Evolutionary conservation across 495 filamentous ascomycete genomes (phyloP), one percentile per base, ranked within the genome.

Genomic region (Oidiodendron maius): DNA sequence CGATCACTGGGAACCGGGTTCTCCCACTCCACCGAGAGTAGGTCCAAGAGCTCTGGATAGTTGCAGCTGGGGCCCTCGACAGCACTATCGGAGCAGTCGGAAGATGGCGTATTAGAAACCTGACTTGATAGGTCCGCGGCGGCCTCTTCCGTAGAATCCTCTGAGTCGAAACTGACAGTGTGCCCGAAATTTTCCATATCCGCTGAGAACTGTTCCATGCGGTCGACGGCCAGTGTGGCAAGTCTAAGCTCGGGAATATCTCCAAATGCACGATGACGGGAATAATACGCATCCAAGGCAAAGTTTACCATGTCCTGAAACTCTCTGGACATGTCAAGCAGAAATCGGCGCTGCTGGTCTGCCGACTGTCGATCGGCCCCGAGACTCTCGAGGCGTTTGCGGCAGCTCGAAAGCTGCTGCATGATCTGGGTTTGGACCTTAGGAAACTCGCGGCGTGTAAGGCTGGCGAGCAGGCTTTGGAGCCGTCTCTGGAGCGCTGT

Each of bases 241-340:
- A 50, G 39, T 18, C 38, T 28, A 17, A 43, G 44, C 9, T 42
- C 39, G 16, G 32, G 25, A 12, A 17, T 23, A 13, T 50, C 47
- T n/a, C n/a, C n/a, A 28, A 50, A 50, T 17, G 23, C 42, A n/a
- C 44, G 13, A 34, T 50, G 36, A 10, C 46, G 46, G 18, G 36
- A 26, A 18, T 48, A 48, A 20, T 48, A 40, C 6, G 45, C 45
- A 23, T 48, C 45, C n/a, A 48, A 23, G 25, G 45, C 45, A 13
- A 22, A 38, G 6, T 17, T 21, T 4, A 24, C 21, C 5, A 48
- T 38, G 6, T 40, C 45, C 3, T 21, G 45, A 18, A 48, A 37
- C 4, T 30, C 40, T 4, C 30, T 38, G 25, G 46, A 35, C 20
- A 50, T 24, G 9, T 30, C 44, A 32, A 50, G 32, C 9, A 50